These are phyloP conservation scores for Kodamaea anthophila DNA, from an alignment of 1,139 yeast genomes.

Conservation along the genomic window DNA sequence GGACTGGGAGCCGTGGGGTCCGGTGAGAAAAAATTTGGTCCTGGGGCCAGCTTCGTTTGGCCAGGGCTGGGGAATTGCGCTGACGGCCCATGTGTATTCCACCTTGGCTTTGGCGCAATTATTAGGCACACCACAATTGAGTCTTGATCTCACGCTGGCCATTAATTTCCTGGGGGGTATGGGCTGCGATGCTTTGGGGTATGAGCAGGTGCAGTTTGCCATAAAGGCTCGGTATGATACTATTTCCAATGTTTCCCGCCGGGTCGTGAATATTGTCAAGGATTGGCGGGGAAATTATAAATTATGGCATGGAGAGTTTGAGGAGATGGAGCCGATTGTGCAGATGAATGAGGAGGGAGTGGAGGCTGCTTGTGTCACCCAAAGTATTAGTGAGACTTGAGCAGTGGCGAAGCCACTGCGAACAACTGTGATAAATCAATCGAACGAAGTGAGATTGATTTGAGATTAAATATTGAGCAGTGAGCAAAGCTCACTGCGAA, in stretches of 20 bases:
- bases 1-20: slow-evolving; percentile 11
- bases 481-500: too few relatives aligned
- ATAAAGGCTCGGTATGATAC: slow-evolving; percentile 12
- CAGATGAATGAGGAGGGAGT: slow-evolving; percentile 12
- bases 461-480: too few relatives aligned
- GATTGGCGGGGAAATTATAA: slow-evolving; percentile 2
- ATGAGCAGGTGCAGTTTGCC: slow-evolving; percentile 20
- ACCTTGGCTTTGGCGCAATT: slow-evolving; percentile 12
- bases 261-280: slow-evolving; percentile 12
- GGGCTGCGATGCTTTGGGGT: slow-evolving; percentile 17
- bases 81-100: slow-evolving; percentile 12
- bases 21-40: slow-evolving; percentile 9
- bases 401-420: too few relatives aligned
- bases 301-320: slow-evolving; percentile 16
- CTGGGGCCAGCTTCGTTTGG: slow-evolving; percentile 14
- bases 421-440: too few relatives aligned
- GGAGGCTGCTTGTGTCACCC: slow-evolving; percentile 24
- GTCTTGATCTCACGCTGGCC: slow-evolving; percentile 10
- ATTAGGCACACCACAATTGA: slow-evolving; percentile 13
- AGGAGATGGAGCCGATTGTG: slow-evolving; percentile 10
- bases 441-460: too few relatives aligned
- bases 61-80: slow-evolving; percentile 20
- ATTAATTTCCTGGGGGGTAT: slow-evolving; percentile 14
- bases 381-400: too few relatives aligned
- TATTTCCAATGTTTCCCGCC: slow-evolving; percentile 12